Conservation (phyloP, 2,329 filamentous ascomycete genomes). For the Ophiostoma sp. region DNA sequence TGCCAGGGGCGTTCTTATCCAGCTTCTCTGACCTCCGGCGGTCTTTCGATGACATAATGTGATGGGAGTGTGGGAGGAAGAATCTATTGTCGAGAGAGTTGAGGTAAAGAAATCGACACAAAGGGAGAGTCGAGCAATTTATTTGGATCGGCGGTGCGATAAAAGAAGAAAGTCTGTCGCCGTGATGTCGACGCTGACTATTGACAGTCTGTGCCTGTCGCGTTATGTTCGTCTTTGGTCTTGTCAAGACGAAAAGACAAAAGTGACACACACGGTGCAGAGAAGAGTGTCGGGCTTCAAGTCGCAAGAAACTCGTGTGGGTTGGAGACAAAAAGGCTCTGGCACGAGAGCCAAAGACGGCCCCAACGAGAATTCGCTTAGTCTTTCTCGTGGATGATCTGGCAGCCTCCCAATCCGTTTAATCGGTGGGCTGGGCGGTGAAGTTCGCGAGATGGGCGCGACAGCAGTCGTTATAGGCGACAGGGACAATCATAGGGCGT, state of each 20-base stretch:
- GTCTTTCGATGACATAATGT: conserved; percentile 41
- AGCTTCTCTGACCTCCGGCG: conserved; percentile 46
- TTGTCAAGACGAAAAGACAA: background rate
- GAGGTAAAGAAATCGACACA: conserved; percentile 27
- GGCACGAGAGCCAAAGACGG: conserved; percentile 14
- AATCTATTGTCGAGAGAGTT: conserved; percentile 20
- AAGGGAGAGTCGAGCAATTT: conserved; percentile 3
- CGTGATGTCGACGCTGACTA: background rate
- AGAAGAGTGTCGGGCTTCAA: background rate
- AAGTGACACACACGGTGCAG: background rate
- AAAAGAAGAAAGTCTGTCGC: background rate
- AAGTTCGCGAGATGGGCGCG: conserved; percentile 11
- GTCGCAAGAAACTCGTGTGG: background rate
- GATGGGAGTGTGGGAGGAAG: conserved; percentile 10
- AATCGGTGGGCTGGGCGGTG: conserved; percentile 6
- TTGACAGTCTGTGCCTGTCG: background rate
- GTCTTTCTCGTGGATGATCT: background rate
- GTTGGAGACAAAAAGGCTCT: background rate
- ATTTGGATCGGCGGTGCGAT: conserved; percentile 1
- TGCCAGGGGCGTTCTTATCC: conserved; percentile 30
- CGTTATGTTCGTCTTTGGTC: background rate
- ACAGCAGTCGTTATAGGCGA: background rate
- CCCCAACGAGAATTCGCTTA: background rate
- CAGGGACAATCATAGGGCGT: conserved; percentile 11
- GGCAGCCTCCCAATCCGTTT: background rate